Conservation (phyloP, 2,329 filamentous ascomycete species). For the Diaporthe amygdali region DNA sequence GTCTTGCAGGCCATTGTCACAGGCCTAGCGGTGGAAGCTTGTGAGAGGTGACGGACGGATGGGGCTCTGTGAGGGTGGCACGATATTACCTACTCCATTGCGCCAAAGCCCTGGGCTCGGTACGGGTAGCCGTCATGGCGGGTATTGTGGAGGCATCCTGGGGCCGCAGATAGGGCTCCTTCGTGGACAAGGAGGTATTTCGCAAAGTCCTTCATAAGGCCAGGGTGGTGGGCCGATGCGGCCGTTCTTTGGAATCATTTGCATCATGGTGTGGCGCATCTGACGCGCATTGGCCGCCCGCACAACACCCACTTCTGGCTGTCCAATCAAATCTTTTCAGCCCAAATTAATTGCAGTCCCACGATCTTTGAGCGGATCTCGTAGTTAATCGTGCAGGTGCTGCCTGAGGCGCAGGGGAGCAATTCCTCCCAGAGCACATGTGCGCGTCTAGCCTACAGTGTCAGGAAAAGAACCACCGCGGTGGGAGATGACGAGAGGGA, state of each 20-base stretch:
- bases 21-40: conserved; percentile 9
- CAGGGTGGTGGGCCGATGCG: background rate
- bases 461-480: background rate
- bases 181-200: background rate
- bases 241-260: conserved; percentile 24
- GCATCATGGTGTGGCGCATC: background rate
- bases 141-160: background rate
- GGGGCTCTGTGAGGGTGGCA: background rate
- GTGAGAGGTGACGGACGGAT: background rate
- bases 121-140: background rate
- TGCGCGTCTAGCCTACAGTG: background rate
- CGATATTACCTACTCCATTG: background rate
- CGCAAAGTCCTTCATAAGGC: conserved; percentile 24
- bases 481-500: background rate
- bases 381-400: conserved; percentile 14
- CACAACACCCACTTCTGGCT: background rate
- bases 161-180: background rate
- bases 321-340: background rate
- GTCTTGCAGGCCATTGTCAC: background rate
- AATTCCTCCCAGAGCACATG: background rate
- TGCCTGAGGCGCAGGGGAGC: background rate
- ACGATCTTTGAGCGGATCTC: conserved; percentile 9
- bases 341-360: background rate
- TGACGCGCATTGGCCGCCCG: background rate
- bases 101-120: conserved; percentile 9